Evolutionary conservation across 2,329 filamentous ascomycete genomes (phyloP).

Genomic region (Calycina marina): DNA sequence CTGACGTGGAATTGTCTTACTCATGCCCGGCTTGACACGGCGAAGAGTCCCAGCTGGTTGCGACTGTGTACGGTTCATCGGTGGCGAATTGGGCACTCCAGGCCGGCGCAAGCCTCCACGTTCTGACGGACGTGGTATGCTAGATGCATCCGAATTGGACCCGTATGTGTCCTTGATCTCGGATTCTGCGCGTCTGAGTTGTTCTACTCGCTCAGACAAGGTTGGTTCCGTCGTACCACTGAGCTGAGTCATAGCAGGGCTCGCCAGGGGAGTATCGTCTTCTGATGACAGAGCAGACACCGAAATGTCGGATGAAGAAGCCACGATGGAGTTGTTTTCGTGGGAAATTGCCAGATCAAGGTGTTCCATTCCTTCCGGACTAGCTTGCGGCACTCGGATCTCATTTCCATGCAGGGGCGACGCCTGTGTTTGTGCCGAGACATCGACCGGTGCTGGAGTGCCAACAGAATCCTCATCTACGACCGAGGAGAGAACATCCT

Average conservation of each 20-base stretch:
- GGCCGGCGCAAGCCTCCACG: constrained; percentile 13
- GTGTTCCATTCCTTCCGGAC: constrained; percentile 41
- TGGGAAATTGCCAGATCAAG: constrained; percentile 39
- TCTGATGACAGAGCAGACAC: constrained; percentile 4
- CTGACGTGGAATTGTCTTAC: constrained; percentile 12
- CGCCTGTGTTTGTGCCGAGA: not conserved
- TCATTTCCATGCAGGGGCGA: not conserved
- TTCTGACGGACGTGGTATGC: constrained; percentile 21
- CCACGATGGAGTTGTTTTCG: constrained; percentile 4
- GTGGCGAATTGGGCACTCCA: constrained; percentile 17
- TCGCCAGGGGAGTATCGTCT: not conserved
- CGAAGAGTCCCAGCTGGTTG: constrained; percentile 22
- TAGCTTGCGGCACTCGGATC: constrained; percentile 5
- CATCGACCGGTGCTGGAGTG: not conserved
- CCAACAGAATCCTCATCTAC: constrained; percentile 36
- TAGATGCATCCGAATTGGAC: constrained; percentile 14
- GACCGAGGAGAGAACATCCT: constrained; percentile 48
- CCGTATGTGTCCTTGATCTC: constrained; percentile 6
- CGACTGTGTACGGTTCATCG: constrained; percentile 21
- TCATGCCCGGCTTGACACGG: constrained; percentile 11
- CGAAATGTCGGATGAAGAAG: constrained; percentile 6
- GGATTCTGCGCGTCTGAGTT: constrained; percentile 13
- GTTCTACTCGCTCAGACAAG: constrained; percentile 20
- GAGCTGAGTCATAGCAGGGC: not conserved
- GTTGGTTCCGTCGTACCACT: constrained; percentile 9